A percentile compares a stretch with the other conserved stretches of the same genome.
Evolutionary conservation across 2,329 filamentous ascomycete genomes (phyloP).

Genomic region (Colletotrichum paranaense): DNA sequence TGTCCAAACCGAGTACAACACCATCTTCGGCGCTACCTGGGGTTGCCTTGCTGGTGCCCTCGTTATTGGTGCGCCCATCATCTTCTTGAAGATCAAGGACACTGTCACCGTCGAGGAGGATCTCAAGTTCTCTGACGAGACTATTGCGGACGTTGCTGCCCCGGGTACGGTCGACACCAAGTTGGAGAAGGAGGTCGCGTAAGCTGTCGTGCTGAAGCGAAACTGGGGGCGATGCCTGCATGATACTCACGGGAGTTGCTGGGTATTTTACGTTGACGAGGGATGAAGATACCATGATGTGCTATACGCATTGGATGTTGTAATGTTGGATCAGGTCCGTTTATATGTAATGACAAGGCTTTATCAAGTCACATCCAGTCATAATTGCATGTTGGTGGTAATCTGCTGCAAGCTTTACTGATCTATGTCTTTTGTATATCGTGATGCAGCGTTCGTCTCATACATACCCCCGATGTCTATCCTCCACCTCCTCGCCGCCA

Average conservation of each 20-base stretch:
- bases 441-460: neutral
- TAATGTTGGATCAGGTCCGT: neutral
- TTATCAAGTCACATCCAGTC: neutral
- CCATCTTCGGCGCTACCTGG: slow-evolving; percentile 80
- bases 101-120: slow-evolving; percentile 86
- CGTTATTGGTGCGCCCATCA: slow-evolving; percentile 81
- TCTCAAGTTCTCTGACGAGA: slow-evolving; percentile 87
- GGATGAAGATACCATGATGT: slow-evolving; percentile 10
- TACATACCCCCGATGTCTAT: slow-evolving; percentile 29
- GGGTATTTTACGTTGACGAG: slow-evolving; percentile 1
- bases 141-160: slow-evolving; percentile 73
- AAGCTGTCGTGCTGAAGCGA: neutral
- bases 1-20: slow-evolving; percentile 71
- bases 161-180: slow-evolving; percentile 32
- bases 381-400: neutral
- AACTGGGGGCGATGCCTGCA: neutral
- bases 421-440: neutral
- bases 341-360: slow-evolving; percentile 4
- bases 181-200: slow-evolving; percentile 18
- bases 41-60: slow-evolving; percentile 79
- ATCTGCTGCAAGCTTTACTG: neutral
- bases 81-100: slow-evolving; percentile 83
- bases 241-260: slow-evolving; percentile 11
- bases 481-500: slow-evolving; percentile 27
- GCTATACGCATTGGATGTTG: neutral